These are phyloP conservation scores for Thraustochytrium sp. DNA, from an alignment of 352 stramenopile species.

Conservation along the genomic window DNA sequence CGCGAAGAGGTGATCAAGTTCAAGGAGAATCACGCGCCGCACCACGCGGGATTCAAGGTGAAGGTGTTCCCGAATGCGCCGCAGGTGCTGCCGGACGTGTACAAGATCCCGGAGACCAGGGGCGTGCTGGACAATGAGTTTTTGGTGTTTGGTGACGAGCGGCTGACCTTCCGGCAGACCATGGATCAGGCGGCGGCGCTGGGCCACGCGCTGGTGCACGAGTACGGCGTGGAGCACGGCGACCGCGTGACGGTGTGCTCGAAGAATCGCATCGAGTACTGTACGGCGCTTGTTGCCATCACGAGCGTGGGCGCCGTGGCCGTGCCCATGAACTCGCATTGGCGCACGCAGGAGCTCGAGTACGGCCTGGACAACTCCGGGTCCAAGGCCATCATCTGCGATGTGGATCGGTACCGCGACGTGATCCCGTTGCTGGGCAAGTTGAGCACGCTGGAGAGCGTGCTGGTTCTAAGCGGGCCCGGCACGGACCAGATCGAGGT, in stretches of 20 bases:
- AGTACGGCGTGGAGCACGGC: not conserved
- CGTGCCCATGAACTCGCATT: conserved; percentile 43
- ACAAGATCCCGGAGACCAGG: not conserved
- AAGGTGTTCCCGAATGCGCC: not conserved
- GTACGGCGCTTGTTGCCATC: conserved; percentile 5
- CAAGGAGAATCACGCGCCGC: not conserved
- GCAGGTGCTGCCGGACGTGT: conserved; percentile 5
- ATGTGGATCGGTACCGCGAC: not conserved
- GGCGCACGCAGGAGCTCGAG: not conserved
- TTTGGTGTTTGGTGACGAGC: conserved; percentile 34
- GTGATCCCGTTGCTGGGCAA: not conserved
- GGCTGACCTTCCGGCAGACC: conserved; percentile 10
- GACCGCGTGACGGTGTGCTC: conserved; percentile 20
- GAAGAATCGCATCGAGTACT: conserved; percentile 26
- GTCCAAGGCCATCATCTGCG: not conserved
- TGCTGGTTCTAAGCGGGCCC: not conserved
- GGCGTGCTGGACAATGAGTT: conserved; percentile 16
- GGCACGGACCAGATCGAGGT: not conserved
- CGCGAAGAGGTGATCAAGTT: not conserved
- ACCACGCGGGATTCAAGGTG: not conserved
- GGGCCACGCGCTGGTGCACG: not conserved
- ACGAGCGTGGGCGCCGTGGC: not conserved
- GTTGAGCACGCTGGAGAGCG: not conserved
- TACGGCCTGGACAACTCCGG: not conserved
- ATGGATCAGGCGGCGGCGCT: not conserved